Percentiles rank a stretch among this genome's conserved stretches.
Conservation (phyloP, 2,329 filamentous ascomycete genomes). For the Penicillium freii region DNA sequence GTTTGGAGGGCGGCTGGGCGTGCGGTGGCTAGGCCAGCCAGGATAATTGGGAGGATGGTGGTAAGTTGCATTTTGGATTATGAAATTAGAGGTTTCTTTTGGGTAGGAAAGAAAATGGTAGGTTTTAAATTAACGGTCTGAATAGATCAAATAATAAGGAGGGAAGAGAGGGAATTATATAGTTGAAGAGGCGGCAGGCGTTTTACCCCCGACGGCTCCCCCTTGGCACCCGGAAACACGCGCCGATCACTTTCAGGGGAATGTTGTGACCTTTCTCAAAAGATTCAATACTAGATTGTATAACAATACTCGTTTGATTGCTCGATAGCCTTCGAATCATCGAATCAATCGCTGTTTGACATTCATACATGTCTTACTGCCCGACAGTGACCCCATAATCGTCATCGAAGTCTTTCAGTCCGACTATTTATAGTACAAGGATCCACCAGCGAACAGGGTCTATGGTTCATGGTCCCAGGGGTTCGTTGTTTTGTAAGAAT, state of each 20-base stretch:
- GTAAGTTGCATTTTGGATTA: constrained; percentile 31
- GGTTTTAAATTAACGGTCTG: not conserved
- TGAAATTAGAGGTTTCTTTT: not conserved
- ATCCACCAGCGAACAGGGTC: not conserved
- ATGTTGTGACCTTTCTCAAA: not conserved
- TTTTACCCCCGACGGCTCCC: not conserved
- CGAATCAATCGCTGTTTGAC: not conserved
- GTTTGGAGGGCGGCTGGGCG: constrained; percentile 15
- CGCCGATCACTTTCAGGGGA: constrained; percentile 10
- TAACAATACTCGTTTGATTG: not conserved
- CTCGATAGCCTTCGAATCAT: not conserved
- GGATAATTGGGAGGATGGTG: constrained; percentile 24
- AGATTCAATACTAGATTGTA: not conserved
- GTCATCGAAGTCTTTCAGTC: constrained; percentile 7
- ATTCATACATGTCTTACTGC: constrained; percentile 3
- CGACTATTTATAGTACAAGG: constrained; percentile 11
- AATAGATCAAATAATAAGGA: not conserved
- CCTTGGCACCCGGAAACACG: constrained; percentile 1
- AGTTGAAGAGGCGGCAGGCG: constrained; percentile 5
- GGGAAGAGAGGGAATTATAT: constrained; percentile 8
- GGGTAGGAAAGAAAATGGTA: not conserved
- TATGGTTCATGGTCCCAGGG: not conserved
- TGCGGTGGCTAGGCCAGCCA: constrained; percentile 26
- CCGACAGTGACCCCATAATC: not conserved
- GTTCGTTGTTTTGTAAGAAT: not conserved